phyloP scores from a whole-genome alignment of 73 alveolate genomes.

The Blepharisma stoltei region DNA sequence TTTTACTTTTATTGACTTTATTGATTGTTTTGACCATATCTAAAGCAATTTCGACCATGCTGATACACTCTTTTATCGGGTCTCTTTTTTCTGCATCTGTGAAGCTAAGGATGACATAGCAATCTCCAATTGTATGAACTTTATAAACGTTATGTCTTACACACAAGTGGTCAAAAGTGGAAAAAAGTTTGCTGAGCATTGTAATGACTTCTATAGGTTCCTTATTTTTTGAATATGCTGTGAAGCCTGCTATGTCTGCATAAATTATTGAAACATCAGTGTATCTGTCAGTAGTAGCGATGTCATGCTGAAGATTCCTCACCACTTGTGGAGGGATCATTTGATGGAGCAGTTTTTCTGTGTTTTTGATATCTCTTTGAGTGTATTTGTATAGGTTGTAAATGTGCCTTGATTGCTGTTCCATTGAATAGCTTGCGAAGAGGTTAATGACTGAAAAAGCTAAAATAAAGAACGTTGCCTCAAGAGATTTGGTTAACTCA shows the following conservation, averaged over 20 bases:
- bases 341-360: background rate
- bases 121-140: constrained; percentile 96
- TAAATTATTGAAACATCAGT: constrained; percentile 88
- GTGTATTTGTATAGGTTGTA: background rate
- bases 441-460: background rate
- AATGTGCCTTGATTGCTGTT: background rate
- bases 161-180: constrained; percentile 89
- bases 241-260: constrained; percentile 84
- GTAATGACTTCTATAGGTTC: constrained; percentile 90
- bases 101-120: constrained; percentile 92
- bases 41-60: constrained; percentile 69
- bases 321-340: constrained; percentile 11
- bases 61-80: constrained; percentile 85
- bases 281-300: constrained; percentile 75
- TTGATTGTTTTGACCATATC: constrained; percentile 43
- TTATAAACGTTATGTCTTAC: constrained; percentile 82
- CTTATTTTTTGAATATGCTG: constrained; percentile 68
- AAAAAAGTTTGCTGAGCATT: constrained; percentile 82
- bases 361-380: background rate
- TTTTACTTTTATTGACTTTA: constrained; percentile 37
- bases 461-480: background rate
- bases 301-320: constrained; percentile 66
- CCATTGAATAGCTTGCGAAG: background rate
- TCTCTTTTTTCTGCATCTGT: constrained; percentile 70
- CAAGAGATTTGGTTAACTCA: background rate